phyloP scores from a whole-genome alignment of 2,329 filamentous ascomycete species.

The Zymoseptoria crescenta region DNA sequence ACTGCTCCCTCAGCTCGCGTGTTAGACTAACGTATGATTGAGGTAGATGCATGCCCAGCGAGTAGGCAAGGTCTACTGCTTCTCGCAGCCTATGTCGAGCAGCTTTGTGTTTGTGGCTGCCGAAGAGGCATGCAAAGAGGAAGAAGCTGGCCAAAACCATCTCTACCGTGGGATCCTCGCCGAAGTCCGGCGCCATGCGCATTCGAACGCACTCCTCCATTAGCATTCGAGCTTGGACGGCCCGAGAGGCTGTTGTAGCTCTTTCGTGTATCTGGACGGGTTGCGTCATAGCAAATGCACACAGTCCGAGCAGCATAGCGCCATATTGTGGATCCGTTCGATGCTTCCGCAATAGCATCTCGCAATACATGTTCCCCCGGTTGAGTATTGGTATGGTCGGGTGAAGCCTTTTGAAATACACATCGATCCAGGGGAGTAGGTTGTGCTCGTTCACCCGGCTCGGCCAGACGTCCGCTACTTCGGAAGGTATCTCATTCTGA shows the following conservation, averaged over 20 bases:
- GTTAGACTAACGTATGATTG: conserved; percentile 32
- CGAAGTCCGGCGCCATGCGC: conserved; percentile 35
- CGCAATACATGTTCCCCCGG: conserved; percentile 35
- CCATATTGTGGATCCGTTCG: conserved; percentile 37
- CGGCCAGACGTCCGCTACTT: conserved; percentile 31
- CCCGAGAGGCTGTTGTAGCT: conserved; percentile 20
- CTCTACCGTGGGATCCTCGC: conserved; percentile 23
- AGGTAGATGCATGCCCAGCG: conserved; percentile 35
- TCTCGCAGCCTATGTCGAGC: conserved; percentile 24
- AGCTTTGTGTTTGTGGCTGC: conserved; percentile 21
- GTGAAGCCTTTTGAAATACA: conserved; percentile 39
- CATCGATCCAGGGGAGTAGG: conserved; percentile 33
- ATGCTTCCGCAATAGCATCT: conserved; percentile 37
- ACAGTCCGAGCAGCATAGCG: conserved; percentile 36
- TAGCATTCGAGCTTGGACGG: conserved; percentile 34
- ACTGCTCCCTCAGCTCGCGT: conserved; percentile 33
- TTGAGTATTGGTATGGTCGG: conserved; percentile 37
- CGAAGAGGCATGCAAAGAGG: conserved; percentile 26
- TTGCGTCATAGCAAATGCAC: conserved; percentile 39
- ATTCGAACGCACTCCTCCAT: conserved; percentile 39
- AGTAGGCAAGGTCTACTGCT: conserved; percentile 34
- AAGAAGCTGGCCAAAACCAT: conserved; percentile 27
- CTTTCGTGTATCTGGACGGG: conserved; percentile 39
- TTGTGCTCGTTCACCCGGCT: conserved; percentile 34
- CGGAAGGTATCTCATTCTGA: conserved; percentile 28